Base-by-base conservation (phyloP, 2,329 filamentous ascomycete species). In the Diaporthe humulicola region DNA sequence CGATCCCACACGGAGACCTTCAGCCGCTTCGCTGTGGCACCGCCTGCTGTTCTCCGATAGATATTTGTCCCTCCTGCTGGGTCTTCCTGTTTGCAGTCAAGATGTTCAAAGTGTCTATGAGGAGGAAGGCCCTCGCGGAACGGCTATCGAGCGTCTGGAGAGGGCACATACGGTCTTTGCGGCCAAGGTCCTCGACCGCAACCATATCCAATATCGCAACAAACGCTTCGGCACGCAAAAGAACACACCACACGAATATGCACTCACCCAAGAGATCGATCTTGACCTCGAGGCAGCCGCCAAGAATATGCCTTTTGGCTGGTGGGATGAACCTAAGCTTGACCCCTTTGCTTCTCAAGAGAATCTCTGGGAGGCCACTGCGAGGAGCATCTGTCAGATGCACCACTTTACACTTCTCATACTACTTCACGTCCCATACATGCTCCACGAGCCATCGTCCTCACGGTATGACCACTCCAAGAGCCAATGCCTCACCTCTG, bases 341-440 rank as follows among this genome's bases (percentile, higher is more conserved):
- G 77, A 81, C 78, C 28, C 79, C 58, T 61, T 77, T 17, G 75
- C 74, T 30, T 64, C 48, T 22, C 19, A 74, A 74, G 71, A 78
- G 36, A 76, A 80, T 3, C 72, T 82, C 19, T 73, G 81, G 22
- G 76, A 78, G 14, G 80, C 84, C 15, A 84, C 83, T 45, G 74
- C 80, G 7, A 82, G 83, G 7, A 77, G 87, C 9, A 85, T 88
- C 78, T 79, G 86, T 9, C 89, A 91, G 74, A 83, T 90, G 60
- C 83, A 85, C 3, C 87, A 90, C 75, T 86, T 87, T 77, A 85
- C 87, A 45, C 83, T 90, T 4, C 81, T 90, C 10, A 85, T 88
- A 45, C 84, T 88, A 12, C 84, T 91, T 0, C 89, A 91, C 75
- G 83, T 91, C 1, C 90, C 89, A 0, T 90, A 88, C 75, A 87